Conservation (phyloP, 2,329 filamentous ascomycete genomes). For the Bipolaris gigantea region DNA sequence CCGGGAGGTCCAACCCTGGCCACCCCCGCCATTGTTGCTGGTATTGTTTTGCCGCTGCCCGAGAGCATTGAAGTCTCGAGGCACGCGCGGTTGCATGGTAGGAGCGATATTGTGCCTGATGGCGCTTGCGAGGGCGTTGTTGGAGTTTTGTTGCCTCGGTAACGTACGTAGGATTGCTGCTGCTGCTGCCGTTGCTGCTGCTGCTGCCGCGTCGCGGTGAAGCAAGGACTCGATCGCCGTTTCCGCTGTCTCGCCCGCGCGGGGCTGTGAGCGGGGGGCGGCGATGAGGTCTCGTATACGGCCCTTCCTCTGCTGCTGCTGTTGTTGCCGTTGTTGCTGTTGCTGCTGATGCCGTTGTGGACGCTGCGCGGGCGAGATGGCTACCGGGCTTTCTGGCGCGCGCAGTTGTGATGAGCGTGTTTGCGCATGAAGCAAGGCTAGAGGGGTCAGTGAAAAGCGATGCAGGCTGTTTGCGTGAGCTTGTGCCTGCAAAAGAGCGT, state of each 20-base stretch:
- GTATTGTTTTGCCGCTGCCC: not conserved
- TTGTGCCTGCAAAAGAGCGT: not conserved
- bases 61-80: constrained; percentile 2
- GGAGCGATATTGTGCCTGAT: constrained; percentile 12
- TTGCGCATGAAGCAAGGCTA: constrained; percentile 1
- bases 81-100: constrained; percentile 13
- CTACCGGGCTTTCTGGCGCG: not conserved
- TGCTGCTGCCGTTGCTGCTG: not conserved
- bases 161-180: constrained; percentile 2
- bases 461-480: constrained; percentile 12
- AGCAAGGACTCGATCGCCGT: constrained; percentile 8
- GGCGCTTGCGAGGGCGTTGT: not conserved
- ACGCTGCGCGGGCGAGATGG: not conserved
- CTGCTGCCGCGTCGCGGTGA: constrained; percentile 3
- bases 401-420: not conserved
- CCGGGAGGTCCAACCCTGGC: not conserved
- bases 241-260: not conserved
- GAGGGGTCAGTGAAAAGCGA: constrained; percentile 4
- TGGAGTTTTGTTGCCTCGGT: not conserved
- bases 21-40: not conserved
- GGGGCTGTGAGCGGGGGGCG: not conserved
- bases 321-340: too few species aligned
- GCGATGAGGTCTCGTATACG: not conserved
- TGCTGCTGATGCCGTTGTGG: not conserved
- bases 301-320: not conserved